A percentile compares a stretch with the other conserved stretches of the same genome.
phyloP scores from a whole-genome alignment of 257 asterid species.

The Solanum ossicruentum region DNA sequence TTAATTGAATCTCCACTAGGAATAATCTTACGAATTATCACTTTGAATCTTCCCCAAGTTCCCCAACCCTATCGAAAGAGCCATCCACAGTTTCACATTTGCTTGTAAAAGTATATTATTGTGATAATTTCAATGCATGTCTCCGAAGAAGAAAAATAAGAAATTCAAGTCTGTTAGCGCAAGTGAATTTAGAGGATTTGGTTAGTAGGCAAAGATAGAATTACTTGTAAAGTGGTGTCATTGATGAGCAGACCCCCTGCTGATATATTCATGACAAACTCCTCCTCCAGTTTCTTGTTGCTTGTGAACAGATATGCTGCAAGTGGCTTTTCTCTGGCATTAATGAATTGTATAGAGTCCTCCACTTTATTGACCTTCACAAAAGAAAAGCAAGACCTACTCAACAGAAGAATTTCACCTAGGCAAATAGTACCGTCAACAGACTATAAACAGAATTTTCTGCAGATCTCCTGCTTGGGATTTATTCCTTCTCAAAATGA shows the following conservation, averaged over 20 bases:
- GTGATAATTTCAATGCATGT: not conserved
- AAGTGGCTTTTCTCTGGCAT: conserved; percentile 71
- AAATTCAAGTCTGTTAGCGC: not conserved
- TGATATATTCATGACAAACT: conserved; percentile 42
- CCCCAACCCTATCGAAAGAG: not conserved
- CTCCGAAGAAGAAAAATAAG: not conserved
- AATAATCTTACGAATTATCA: not conserved
- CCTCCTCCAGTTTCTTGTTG: conserved; percentile 63
- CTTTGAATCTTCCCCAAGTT: not conserved
- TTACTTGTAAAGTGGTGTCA: conserved; percentile 65
- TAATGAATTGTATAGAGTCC: conserved; percentile 45
- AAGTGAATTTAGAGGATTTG: not conserved
- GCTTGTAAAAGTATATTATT: not conserved
- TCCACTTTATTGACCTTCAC: conserved; percentile 55
- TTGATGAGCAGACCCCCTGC: conserved; percentile 70
- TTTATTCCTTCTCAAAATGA: not conserved
- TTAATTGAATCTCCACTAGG: not conserved
- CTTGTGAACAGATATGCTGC: conserved; percentile 84
- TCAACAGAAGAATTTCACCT: not conserved
- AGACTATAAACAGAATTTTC: not conserved
- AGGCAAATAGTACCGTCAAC: not conserved
- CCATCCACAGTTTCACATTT: not conserved
- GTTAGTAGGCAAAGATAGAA: not conserved
- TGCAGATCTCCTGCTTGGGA: not conserved
- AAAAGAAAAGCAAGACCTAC: conserved; percentile 2